Conservation (phyloP, 2,329 filamentous ascomycete species). For the Talaromyces islandicus region DNA sequence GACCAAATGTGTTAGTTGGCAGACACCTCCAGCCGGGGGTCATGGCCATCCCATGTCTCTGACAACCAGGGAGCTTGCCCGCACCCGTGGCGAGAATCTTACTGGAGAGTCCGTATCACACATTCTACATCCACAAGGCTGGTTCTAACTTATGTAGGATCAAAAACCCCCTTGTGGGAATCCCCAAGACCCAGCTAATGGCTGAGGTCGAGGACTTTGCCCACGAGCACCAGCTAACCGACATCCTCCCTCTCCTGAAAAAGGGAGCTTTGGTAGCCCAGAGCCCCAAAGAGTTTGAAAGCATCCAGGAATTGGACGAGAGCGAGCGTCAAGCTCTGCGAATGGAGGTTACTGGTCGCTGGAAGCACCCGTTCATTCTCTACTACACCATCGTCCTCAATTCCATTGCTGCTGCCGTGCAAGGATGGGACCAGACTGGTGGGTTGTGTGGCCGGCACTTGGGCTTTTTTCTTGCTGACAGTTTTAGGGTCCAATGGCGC, state of each 20-base stretch:
- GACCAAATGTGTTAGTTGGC: background rate
- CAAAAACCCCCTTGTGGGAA: constrained; percentile 25
- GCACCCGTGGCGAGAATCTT: constrained; percentile 16
- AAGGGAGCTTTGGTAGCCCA: constrained; percentile 46
- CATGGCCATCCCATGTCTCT: background rate
- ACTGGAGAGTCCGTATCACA: constrained; percentile 25
- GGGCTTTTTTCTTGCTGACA: background rate
- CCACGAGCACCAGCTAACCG: constrained; percentile 52
- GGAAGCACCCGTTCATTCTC: constrained; percentile 44
- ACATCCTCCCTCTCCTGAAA: constrained; percentile 41
- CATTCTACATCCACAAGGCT: background rate
- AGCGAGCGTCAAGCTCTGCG: constrained; percentile 38
- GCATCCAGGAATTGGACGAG: constrained; percentile 38
- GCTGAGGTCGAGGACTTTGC: constrained; percentile 38
- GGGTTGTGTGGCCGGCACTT: background rate
- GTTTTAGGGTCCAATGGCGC: constrained; percentile 40
- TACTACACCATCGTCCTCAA: constrained; percentile 49
- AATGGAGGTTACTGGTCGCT: constrained; percentile 43
- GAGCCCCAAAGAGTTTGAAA: constrained; percentile 42
- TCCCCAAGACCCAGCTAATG: constrained; percentile 24
- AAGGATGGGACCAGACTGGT: constrained; percentile 50
- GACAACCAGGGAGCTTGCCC: background rate
- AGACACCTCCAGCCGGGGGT: background rate
- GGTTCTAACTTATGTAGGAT: constrained; percentile 6
- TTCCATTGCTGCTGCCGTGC: constrained; percentile 48